Conservation (phyloP, 2,329 filamentous ascomycete genomes). For the Curvularia lunata region DNA sequence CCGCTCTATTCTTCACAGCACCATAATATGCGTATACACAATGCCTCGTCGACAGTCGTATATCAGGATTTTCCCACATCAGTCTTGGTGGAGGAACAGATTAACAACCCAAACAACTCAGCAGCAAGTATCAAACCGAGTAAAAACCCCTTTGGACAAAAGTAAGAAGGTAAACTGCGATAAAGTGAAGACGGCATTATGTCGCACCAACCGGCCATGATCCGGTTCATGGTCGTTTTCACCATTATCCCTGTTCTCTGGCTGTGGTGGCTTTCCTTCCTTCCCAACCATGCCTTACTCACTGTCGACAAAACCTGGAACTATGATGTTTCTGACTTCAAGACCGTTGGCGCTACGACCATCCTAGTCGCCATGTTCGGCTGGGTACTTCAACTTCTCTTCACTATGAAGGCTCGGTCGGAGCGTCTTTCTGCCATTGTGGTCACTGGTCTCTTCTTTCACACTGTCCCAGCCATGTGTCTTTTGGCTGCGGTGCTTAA, state of each 20-base stretch:
- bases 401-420: background rate
- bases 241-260: background rate
- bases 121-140: background rate
- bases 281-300: background rate
- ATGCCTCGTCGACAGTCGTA: too few relatives aligned
- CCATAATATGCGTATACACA: too few relatives aligned
- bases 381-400: background rate
- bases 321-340: background rate
- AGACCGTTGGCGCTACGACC: background rate
- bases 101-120: background rate
- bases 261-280: background rate
- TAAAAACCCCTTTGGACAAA: background rate
- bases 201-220: background rate
- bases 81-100: too few relatives aligned
- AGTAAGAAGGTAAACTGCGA: background rate
- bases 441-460: constrained; percentile 13
- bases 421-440: background rate
- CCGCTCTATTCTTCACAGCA: too few relatives aligned
- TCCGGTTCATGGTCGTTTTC: background rate
- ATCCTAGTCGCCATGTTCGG: background rate
- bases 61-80: too few relatives aligned
- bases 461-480: constrained; percentile 16
- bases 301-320: background rate
- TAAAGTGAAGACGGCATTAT: background rate
- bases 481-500: constrained; percentile 10